phyloP scores from a whole-genome alignment of 2,329 filamentous ascomycete genomes.

The Aureobasidium sp. region DNA sequence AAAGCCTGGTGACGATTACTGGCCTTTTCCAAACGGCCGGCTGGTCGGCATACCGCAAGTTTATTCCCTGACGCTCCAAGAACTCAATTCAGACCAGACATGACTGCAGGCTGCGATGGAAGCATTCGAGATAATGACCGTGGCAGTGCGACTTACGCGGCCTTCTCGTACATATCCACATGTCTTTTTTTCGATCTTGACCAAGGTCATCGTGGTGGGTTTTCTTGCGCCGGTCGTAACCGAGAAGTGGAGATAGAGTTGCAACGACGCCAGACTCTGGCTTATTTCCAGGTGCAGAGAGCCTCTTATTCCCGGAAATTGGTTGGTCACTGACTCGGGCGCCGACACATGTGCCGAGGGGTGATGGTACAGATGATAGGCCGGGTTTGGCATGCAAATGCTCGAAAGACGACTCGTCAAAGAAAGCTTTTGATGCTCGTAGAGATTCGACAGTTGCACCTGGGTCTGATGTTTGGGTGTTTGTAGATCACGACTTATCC shows the following conservation, averaged over 20 bases:
- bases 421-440: neutral
- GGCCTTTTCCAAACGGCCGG: neutral
- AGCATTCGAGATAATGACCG: neutral
- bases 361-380: too few species aligned
- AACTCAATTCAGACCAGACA: too few species aligned
- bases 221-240: neutral
- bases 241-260: slow-evolving; percentile 11
- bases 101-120: too few species aligned
- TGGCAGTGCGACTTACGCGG: neutral
- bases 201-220: neutral
- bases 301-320: neutral
- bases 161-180: neutral
- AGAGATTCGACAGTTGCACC: neutral
- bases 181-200: neutral
- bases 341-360: neutral
- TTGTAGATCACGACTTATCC: neutral
- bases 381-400: too few species aligned
- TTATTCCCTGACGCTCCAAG: neutral
- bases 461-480: neutral
- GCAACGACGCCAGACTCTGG: neutral
- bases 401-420: too few species aligned
- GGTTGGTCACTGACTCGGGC: neutral
- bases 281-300: neutral
- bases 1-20: neutral
- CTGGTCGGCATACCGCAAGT: neutral